These are phyloP conservation scores for Lachancea cidri DNA, from an alignment of 805 yeast species.

Conservation along the genomic window DNA sequence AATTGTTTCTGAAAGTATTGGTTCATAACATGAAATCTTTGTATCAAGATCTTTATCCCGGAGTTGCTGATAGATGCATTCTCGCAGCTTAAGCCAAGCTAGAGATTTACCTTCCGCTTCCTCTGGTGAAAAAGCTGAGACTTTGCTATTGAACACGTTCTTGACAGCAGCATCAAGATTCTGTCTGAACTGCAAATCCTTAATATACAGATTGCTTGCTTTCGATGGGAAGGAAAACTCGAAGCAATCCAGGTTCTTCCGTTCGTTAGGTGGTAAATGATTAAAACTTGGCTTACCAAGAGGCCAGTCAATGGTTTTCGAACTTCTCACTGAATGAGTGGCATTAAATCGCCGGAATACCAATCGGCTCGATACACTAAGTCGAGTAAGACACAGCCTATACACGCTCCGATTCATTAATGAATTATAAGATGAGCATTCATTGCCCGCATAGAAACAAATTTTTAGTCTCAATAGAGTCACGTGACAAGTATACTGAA, in stretches of 20 bases:
- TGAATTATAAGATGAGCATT: no score
- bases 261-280: constrained; percentile 16
- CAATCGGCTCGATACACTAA: not conserved
- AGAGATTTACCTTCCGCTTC: constrained; percentile 8
- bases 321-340: not conserved
- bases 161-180: constrained; percentile 14
- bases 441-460: no score
- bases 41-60: constrained; percentile 7
- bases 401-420: not conserved
- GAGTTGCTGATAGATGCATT: constrained; percentile 14
- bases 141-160: constrained; percentile 15
- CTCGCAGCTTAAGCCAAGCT: constrained; percentile 13
- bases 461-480: no score
- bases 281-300: constrained; percentile 13
- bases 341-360: not conserved
- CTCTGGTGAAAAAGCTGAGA: constrained; percentile 7
- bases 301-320: constrained; percentile 9
- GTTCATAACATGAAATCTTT: constrained; percentile 4
- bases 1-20: constrained; percentile 13
- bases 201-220: constrained; percentile 10
- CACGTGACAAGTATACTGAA: no score
- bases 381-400: not conserved
- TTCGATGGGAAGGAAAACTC: constrained; percentile 8
- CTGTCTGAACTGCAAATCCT: constrained; percentile 9
- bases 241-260: constrained; percentile 1